Evolutionary conservation across 352 stramenopile species (phyloP).

Genomic region (Lagenidium sp.): DNA sequence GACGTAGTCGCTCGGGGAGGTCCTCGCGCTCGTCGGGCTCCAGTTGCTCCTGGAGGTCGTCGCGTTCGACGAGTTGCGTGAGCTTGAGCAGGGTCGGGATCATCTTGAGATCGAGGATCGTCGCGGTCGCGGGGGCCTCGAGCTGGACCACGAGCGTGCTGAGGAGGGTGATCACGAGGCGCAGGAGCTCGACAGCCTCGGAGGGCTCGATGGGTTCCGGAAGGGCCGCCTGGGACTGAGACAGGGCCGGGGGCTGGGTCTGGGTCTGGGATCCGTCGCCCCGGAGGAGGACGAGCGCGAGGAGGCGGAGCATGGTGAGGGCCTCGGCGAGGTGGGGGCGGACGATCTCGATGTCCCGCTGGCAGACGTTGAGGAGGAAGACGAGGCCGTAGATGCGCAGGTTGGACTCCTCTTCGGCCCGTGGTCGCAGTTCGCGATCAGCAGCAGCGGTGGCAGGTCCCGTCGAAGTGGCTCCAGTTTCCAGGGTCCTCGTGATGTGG

Average conservation of each 20-base stretch:
- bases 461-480: too few relatives aligned
- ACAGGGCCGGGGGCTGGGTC: too few relatives aligned
- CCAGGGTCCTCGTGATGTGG: conserved; percentile 34
- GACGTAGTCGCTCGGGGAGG: background rate
- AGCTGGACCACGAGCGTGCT: conserved; percentile 39
- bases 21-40: background rate
- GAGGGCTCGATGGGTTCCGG: conserved; percentile 2
- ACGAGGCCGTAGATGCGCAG: conserved; percentile 63
- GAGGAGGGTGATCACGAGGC: conserved; percentile 39
- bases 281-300: too few relatives aligned
- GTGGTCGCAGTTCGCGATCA: background rate
- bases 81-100: conserved; percentile 12
- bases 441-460: background rate
- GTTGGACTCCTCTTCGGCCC: conserved; percentile 54
- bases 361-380: conserved; percentile 65
- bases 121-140: conserved; percentile 6
- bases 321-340: too few relatives aligned
- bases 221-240: conserved; percentile 13
- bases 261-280: too few relatives aligned
- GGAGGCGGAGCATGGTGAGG: conserved; percentile 25
- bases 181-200: conserved; percentile 52
- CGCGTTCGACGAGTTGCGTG: background rate
- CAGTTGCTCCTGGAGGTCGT: background rate
- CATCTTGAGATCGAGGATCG: conserved; percentile 32
- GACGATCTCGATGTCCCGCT: conserved; percentile 41